A percentile compares a stretch with the other conserved stretches of the same genome.
phyloP scores from a whole-genome alignment of 345 rosid species.

The Gynandropsis gynandra region DNA sequence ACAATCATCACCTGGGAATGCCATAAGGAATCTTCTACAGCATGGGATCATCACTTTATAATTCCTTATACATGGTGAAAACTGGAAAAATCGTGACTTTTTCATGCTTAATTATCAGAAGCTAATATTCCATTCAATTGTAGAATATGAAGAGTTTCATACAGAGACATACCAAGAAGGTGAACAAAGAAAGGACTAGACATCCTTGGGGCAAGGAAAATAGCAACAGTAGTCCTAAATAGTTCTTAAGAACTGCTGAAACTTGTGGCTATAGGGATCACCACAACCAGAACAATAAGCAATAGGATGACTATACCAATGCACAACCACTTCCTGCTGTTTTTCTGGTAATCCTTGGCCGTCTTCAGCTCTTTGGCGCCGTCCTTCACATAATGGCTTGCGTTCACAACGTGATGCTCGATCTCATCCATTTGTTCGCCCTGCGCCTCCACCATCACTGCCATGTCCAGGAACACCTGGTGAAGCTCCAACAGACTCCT shows the following conservation, averaged over 20 bases:
- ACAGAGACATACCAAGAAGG: background rate
- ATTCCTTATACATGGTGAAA: too few relatives aligned
- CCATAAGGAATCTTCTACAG: slow-evolving; percentile 20
- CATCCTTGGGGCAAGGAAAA: slow-evolving; percentile 17
- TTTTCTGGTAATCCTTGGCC: slow-evolving; percentile 63
- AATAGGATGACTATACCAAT: slow-evolving; percentile 59
- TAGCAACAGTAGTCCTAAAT: background rate
- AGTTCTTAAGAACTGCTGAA: slow-evolving; percentile 57
- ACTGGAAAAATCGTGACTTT: too few relatives aligned
- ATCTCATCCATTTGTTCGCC: slow-evolving; percentile 95
- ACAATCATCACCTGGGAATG: slow-evolving; percentile 46
- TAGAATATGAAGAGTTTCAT: slow-evolving; percentile 15
- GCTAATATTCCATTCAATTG: background rate
- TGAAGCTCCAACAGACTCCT: slow-evolving; percentile 89
- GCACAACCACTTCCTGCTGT: slow-evolving; percentile 80
- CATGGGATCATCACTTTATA: too few relatives aligned
- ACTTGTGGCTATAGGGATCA: slow-evolving; percentile 68
- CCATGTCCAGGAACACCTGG: slow-evolving; percentile 91
- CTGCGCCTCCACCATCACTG: slow-evolving; percentile 88
- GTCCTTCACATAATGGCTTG: slow-evolving; percentile 68
- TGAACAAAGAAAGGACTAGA: slow-evolving; percentile 20
- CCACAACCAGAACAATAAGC: slow-evolving; percentile 53
- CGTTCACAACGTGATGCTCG: slow-evolving; percentile 82
- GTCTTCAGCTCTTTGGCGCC: slow-evolving; percentile 65
- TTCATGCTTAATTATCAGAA: too few relatives aligned